A percentile compares a stretch with the other conserved stretches of the same genome.
Evolutionary conservation across 257 asterid genomes (phyloP).

Genomic region (Solanum pimpinellifolium): DNA sequence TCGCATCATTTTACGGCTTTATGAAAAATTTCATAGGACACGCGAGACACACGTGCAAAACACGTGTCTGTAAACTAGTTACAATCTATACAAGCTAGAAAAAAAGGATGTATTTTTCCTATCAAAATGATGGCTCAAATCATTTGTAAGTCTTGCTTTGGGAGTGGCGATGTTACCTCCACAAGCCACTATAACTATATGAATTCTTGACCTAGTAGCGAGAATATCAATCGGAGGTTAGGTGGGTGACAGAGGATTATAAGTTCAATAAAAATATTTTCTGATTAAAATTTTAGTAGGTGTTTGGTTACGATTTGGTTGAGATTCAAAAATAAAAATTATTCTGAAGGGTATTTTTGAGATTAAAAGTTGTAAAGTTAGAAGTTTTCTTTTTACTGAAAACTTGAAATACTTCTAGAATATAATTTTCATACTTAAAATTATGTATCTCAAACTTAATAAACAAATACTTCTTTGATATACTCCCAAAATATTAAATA

Average conservation of each 20-base stretch:
- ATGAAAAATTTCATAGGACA: no score
- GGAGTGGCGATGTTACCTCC: not conserved
- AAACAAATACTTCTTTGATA: no score
- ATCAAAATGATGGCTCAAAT: no score
- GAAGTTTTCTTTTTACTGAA: not conserved
- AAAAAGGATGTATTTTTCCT: no score
- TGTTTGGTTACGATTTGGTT: no score
- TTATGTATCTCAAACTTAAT: not conserved
- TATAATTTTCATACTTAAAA: not conserved
- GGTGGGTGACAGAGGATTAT: not conserved
- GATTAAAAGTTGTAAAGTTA: not conserved
- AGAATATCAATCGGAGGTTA: not conserved
- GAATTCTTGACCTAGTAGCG: not conserved
- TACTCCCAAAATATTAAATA: not conserved
- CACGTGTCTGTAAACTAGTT: no score
- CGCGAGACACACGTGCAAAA: not conserved
- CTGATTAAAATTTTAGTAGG: no score
- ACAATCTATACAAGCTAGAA: not conserved
- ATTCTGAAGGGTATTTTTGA: no score
- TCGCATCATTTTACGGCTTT: no score
- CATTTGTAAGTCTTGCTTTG: not conserved
- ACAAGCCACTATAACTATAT: not conserved
- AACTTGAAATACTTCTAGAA: no score
- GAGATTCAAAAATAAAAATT: no score
- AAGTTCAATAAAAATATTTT: not conserved